Evolutionary conservation across 768 basidiomycete species (phyloP), one percentile per base, ranked within the genome.

Genomic region (Imleria badia): DNA sequence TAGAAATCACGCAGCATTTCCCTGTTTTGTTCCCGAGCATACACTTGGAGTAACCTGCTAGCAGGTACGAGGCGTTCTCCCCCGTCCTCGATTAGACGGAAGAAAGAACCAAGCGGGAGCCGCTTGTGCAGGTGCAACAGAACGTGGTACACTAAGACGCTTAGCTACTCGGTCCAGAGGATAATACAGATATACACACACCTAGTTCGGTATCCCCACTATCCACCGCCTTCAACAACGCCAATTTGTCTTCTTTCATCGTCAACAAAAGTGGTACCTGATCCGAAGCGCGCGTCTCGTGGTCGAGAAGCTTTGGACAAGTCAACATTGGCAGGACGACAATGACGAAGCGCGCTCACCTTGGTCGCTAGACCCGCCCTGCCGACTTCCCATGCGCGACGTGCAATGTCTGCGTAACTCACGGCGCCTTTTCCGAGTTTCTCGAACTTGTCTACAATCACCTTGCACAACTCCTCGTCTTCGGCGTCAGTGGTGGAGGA

Each of bases 191-290:
- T 2, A 9, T 9, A 50, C 9, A 70, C 80, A 23, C 63, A 96
- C 95, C 87, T 3, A 99, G 81, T 72, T 99, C 94, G 0, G 94
- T 93, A 66, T 98, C 94, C 1, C 95, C 96, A 61, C 94, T 96
- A 58, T 94, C 89, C 17, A 95, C 87, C 5, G 96, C 94, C 68
- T 96, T 98, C 49, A 81, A 72, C 23, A 98, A 73, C 3, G 95
- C 97, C 8, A 94, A 69, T 43, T 83, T 83, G 62, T 98, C 95
- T 71, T 98, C 92, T 64, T 95, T 92, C 97, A 99, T 99, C 48
- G 79, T 82, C 11, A 98, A 74, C 46, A 98, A 72, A n/a, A 98
- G 76, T 0, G 94, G 94, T 2, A 98, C 96, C 65, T 97, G 94
- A 69, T 97, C 90, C 3, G 89, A 93, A 3, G 91, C 89, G 63